Conservation (phyloP, 441 rosid species). For the Corymbia calophylla region DNA sequence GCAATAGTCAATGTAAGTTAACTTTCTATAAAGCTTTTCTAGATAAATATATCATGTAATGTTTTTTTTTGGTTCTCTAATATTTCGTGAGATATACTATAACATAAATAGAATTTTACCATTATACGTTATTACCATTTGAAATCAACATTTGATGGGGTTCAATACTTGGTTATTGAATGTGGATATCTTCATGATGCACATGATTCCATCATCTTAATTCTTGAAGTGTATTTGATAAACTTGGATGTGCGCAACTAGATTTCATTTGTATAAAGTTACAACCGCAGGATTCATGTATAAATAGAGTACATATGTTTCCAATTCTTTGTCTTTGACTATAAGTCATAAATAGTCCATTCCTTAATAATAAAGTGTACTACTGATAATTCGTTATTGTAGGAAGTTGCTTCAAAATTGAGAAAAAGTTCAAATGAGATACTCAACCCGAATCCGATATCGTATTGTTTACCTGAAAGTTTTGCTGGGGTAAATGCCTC, state of each 20-base stretch:
- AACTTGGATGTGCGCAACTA: neutral
- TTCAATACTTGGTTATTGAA: neutral
- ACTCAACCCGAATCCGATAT: neutral
- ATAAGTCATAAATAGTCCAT: neutral
- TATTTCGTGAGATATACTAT: neutral
- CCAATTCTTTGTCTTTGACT: neutral
- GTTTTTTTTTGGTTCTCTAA: neutral
- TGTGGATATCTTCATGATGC: neutral
- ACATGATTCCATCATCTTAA: neutral
- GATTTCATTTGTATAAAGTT: neutral
- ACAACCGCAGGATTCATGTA: neutral
- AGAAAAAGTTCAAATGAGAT: neutral
- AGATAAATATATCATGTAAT: neutral
- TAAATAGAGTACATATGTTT: neutral
- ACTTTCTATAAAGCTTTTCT: neutral
- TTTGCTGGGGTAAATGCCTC: neutral
- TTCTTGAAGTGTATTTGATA: neutral
- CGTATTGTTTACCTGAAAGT: neutral
- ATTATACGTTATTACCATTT: neutral
- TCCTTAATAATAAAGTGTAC: neutral
- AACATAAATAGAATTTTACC: neutral
- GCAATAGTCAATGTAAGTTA: neutral
- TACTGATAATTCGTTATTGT: neutral
- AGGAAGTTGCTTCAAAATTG: neutral
- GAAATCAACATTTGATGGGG: neutral